Evolutionary conservation across 2,329 filamentous ascomycete species (phyloP), one percentile per base, ranked within the genome.

Genomic region (Aspergillus clavatus): DNA sequence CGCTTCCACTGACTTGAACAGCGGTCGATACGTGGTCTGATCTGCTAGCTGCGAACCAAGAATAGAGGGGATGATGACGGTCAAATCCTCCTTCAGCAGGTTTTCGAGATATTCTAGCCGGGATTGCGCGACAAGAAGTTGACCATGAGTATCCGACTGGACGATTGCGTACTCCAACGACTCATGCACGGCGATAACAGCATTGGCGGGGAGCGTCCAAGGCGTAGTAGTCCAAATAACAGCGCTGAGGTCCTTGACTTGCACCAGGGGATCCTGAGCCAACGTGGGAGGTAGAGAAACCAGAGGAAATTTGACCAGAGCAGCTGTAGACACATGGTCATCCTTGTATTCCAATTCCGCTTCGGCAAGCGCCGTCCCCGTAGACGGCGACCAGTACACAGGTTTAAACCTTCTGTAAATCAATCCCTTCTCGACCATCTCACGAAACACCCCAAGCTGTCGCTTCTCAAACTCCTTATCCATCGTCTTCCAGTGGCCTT

Each of bases 171-270:
- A 98, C 35, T 81, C 73, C 49, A 97, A 70, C 29, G 87, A 81
- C 5, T 79, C 72, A 57, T 89, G 82, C 27, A 97, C 78, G 2
- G 89, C 90, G 63, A 98, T 89, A 0, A 88, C 90, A 61, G 82
- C 82, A 64, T 98, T 98, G 2, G 91, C 90, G 0, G 93, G 91
- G 4, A 98, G 73, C 0, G 93, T 98, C 93, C 93, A 98, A 0
- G 93, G 93, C 0, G 93, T 98, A 0, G 93, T 98, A 2, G 93
- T 98, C 93, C 93, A 98, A 41, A 97, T 87, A n/a, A 93, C 78
- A n/a, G 86, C 88, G 63, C 78, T 85, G 8, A 96, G 61, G 4
- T 74, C 70, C 3, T 75, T 74, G 5, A 67, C 54, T 18, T 79
- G 63, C 3, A 74, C 56, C 21, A 61, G 53, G 2, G 65, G 54